Base-by-base conservation (phyloP, 2,329 filamentous ascomycete species). In the Sclerotinia spermophila region DNA sequence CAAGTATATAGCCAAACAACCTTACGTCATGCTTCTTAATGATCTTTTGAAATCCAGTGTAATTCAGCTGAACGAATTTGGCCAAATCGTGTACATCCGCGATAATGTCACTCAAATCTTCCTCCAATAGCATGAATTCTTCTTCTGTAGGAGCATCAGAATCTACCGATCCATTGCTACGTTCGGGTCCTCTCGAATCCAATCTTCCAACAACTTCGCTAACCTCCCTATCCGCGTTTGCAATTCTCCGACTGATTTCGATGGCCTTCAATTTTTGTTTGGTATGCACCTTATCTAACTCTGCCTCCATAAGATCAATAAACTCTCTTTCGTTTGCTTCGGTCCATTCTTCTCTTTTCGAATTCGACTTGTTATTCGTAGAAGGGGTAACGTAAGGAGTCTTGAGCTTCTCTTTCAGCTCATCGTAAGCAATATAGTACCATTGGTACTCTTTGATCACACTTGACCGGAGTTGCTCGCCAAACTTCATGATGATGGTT, bases 1-100 rank as follows among this genome's bases (percentile, higher is more conserved):
- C n/a, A 51, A 40, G 45, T 38, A 15, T 33, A 19, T 42, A 33
- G 64, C 33, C 59, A 35, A 35, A 27, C 11, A 33, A 65, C 83
- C 91, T 76, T 82, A 95, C 92, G 83, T 97, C 96, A 81, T 99
- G 96, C 86, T 99, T 99, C 86, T 99, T 99, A 82, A 99, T 97
- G 74, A 99, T 99, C 86, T 99, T 99, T 84, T 97, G 96, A 81
- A 99, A 99, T 7, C 96, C 96, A 0, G 95, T 98, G 80, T 99
- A 99, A 83, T 99, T 99, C 79, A 99, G 84, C 83, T 97, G 95
- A 10, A 97, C 96, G 80, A 97, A 99, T 83, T 98, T 98, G 81
- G 96, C 94, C 72, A 99, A 86, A 78, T 99, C 96, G 82, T 99
- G 95, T 33, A 99, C 96, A 79, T 99, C 95, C 76, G 96, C 96